Evolutionary conservation across 1,284 basidiomycete species (phyloP), one percentile per base, ranked within the genome.

Genomic region (Melampsora americana): DNA sequence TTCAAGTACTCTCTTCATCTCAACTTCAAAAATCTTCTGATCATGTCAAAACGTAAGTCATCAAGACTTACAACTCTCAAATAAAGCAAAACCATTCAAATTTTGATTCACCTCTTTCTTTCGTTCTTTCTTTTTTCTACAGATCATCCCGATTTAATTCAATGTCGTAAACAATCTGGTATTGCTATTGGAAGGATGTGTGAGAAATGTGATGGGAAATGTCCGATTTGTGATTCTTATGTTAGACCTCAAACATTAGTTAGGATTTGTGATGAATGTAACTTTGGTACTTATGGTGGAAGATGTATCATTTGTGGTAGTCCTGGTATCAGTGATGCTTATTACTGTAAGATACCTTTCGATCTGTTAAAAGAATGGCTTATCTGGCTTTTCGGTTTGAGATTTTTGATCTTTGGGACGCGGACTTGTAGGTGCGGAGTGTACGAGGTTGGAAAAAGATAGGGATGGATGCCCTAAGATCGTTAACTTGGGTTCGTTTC

Each of bases 151-250:
- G 95, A 97, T 89, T 84, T 97, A 56, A 93, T 97, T 79, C 95
- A 97, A 90, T 98, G 95, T 84, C 88, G 95, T 82, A 90, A 95
- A 78, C 93, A 96, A 83, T 91, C 95, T 79, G 95, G 95, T 79
- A 95, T 97, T 77, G 93, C 95, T 64, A 95, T 98, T 79, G 96
- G 96, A 35, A 90, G 96, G 80, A 87, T 97, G 69, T 99, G 96
- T 84, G 96, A 99, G 84, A 98, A 98, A 84, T 97, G 95, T 82
- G 96, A 99, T 83, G 96, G 96, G 69, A 98, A 98, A 88, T 99
- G 95, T 83, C 96, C 96, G 12, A 92, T 99, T 76, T 99, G 96
- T 85, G 96, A 99, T 85, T 99, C 95, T 77, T 98, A 98, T 85
- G 96, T 99, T 77, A 89, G 96, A 79, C 96, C 96, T 78, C 93